Base-by-base conservation (phyloP, 176 grass and related monocot genomes). In the Juncus inflexus region DNA sequence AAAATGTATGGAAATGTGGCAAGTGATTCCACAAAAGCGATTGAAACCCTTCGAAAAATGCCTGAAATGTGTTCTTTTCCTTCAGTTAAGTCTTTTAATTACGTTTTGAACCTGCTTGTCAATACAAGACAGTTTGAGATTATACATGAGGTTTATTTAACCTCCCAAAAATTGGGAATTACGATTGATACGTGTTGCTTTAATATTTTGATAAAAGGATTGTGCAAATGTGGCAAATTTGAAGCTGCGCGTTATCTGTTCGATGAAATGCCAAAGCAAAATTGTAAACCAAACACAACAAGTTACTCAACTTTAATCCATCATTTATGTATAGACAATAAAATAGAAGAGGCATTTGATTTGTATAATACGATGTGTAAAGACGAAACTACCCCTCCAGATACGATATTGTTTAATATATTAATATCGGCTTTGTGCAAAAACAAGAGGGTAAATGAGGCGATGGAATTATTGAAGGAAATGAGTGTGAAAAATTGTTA, bases 1-100 rank as follows among this genome's bases (percentile, higher is more conserved):
- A 97, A 97, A 62, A 97, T 96, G 82, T 91, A 91, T 42, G 84
- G 87, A 37, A 96, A 89, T 72, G 84, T 91, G 50, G 87, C 82
- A 4, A 79, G 86, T 65, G 79, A 91, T 40, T 82, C 74, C 0
- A 68, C 91, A 63, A 88, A 96, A 13, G 84, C 87, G 58, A 83
- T 91, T 7, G 66, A 81, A 50, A 79, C 50, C 0, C 92, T 97
- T 58, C 50, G 38, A 50, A 72, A 65, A 9, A 89, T 97, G 92
- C 92, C 87, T 4, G 41, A 39, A 37, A 86, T 84, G 66, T 58
- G 63, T 40, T 91, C 82, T 47, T 86, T 76, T 70, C 79, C 92
- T 1, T 88, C 84, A 6, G 79, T 79, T 3, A 96, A 96, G 79
- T 83, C 92, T 11, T 91, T 91, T 61, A 96, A 86, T 53, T 96